A percentile compares a stretch with the other conserved stretches of the same genome.
Conservation (phyloP, 495 filamentous ascomycete genomes). For the Xylaria curta region DNA sequence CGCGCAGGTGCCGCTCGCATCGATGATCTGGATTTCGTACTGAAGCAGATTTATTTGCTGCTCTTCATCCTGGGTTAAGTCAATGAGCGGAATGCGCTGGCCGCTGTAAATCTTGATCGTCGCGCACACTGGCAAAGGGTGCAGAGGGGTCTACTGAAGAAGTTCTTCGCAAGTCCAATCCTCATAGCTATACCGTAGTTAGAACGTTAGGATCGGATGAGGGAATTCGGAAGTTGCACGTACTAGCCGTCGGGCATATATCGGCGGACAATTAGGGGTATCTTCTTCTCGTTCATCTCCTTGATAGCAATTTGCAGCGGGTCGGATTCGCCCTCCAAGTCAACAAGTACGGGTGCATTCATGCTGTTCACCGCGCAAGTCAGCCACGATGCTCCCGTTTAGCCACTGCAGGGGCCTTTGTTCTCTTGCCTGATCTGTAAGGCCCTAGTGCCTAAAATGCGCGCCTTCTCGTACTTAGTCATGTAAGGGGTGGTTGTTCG, state of each 20-base stretch:
- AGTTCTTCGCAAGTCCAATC: constrained; percentile 99
- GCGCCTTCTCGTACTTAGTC: constrained; percentile 97
- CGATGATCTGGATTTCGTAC: not conserved
- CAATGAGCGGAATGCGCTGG: not conserved
- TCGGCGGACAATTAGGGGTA: constrained; percentile 89
- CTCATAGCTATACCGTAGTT: constrained; percentile 74
- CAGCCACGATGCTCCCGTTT: not conserved
- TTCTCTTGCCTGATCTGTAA: constrained; percentile 87
- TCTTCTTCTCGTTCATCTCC: constrained; percentile 97
- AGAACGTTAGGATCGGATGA: constrained; percentile 14
- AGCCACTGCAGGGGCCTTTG: constrained; percentile 9
- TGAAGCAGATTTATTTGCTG: not conserved
- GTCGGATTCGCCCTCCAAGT: constrained; percentile 97
- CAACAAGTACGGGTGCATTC: constrained; percentile 96
- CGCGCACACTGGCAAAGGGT: too few relatives aligned
- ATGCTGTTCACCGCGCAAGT: constrained; percentile 63
- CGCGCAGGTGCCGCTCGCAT: too few relatives aligned
- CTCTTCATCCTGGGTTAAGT: constrained; percentile 5
- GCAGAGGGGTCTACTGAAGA: constrained; percentile 60
- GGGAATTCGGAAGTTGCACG: constrained; percentile 43
- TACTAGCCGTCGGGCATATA: constrained; percentile 98
- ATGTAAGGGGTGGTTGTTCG: constrained; percentile 96
- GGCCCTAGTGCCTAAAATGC: constrained; percentile 90
- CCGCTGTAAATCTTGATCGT: too few relatives aligned
- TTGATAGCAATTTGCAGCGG: constrained; percentile 97